Base-by-base conservation (phyloP, 148 eudicot species). In the Limonium bicolor region DNA sequence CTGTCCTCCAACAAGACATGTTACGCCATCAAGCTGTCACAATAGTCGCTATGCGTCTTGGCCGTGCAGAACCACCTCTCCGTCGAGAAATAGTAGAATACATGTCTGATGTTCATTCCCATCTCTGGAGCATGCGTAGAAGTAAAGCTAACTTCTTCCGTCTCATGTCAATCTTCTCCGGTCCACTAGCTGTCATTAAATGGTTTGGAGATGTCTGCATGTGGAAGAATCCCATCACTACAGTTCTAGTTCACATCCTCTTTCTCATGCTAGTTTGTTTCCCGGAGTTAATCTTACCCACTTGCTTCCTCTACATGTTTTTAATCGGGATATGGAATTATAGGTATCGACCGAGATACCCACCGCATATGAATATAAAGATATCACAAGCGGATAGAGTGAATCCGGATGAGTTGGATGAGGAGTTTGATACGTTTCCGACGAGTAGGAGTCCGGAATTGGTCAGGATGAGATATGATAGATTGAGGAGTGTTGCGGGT, bases 81-180 rank as follows among this genome's bases (percentile, higher is more conserved):
- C 65, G 87, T 26, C 80, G 77, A 64, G 97, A 90, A 64, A 84
- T 90, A 13, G 88, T 90, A 7, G 97, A 84, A 55, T 90, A 84
- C 62, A 84, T 90, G 97, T 84, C 88, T 8, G 95, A 90, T 36
- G 82, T 80, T 48, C 93, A 84, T 56, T 79, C 95, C 0, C 97
- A 90, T 63, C 78, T 90, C 4, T 90, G 97, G 97, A 80, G 95
- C 61, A 80, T 84, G 97, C 61, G 97, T 7, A 46, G 87, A 20
- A 90, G 97, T 75, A 90, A 90, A 53, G 97, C 97, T 2, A 90
- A 90, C 54, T 84, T 90, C 65, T 80, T 78, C 61, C 69, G 97
- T 10, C 64, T 90, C 11, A 80, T 80, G 95, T 66, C 84, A 0
- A 73, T 85, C 17, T 90, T 90, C 62, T 72, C 95, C 0, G 93